Evolutionary conservation across 352 stramenopile genomes (phyloP), one percentile per base, ranked within the genome.

Genomic region (Globisporangium alternatum): DNA sequence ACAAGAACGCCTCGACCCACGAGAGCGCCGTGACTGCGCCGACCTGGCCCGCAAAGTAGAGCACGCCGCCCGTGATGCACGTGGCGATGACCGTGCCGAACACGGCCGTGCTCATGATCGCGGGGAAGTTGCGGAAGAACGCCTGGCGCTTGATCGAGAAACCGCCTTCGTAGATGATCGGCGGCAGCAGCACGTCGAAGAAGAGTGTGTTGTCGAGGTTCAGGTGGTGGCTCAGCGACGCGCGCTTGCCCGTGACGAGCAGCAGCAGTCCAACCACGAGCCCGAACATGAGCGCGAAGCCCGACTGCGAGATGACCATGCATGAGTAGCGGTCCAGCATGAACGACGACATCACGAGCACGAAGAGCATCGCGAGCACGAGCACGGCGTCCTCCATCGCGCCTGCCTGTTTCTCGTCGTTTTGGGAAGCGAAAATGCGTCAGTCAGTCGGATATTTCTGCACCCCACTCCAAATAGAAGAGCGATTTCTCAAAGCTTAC

Each of bases 1-100:
- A 98, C 6, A 97, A 76, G 43, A 98, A 89, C 1, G 90, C 79
- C 60, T 98, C 94, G 17, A 96, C 83, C 70, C 96, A 95, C 60
- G 81, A 95, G 17, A 97, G 80, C 56, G 77, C 73, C 44, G 94
- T 91, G 22, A 90, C 71, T 37, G 85, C 53, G 30, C 76, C 69
- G 39, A 85, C 77, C 44, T 88, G 58, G 12, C 83, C 89, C 12
- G 81, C 82, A 21, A 83, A 55, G 51, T 84, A 93, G 45, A 95
- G 77, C 56, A 89, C 74, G 8, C 79, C 81, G 43, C 86, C 86
- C 25, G 86, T 95, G 68, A 89, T 76, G 54, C 79, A 88, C 31
- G 86, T 92, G 15, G 86, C 80, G 55, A 93, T 89, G 51, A 91
- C 75, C 0, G 86, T 95, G 21, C 86, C 86, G 31, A 95, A 48